A percentile compares a stretch with the other conserved stretches of the same genome.
Conservation (phyloP, 176 grass and related monocot genomes). For the Cocos nucifera region DNA sequence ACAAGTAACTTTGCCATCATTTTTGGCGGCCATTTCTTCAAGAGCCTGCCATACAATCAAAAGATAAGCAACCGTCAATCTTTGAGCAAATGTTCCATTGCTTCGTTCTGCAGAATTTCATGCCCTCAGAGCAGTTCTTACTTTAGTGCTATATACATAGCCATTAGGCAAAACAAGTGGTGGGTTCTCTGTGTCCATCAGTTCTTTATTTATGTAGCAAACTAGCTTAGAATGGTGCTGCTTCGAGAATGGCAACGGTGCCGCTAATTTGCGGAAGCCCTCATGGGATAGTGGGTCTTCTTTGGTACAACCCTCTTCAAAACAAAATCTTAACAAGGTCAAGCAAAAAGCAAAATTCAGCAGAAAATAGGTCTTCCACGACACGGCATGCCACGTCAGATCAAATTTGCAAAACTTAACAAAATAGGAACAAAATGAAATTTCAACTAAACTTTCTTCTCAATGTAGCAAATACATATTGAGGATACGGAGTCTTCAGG, state of each 20-base stretch:
- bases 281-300: slow-evolving; percentile 79
- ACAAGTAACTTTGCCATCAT: slow-evolving; percentile 70
- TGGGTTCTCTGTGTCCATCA: slow-evolving; percentile 95
- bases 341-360: slow-evolving; percentile 29
- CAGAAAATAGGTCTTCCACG: too few species aligned
- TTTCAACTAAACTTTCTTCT: too few species aligned
- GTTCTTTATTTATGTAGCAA: slow-evolving; percentile 89
- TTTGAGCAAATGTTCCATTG: neutral
- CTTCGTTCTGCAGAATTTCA: too few species aligned
- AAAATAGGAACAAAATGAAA: too few species aligned
- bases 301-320: slow-evolving; percentile 63
- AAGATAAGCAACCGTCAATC: neutral
- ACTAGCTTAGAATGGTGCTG: slow-evolving; percentile 92
- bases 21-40: slow-evolving; percentile 85
- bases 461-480: neutral
- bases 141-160: slow-evolving; percentile 89
- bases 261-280: slow-evolving; percentile 74
- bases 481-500: slow-evolving; percentile 83
- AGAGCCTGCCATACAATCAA: slow-evolving; percentile 50
- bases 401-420: too few species aligned
- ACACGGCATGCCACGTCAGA: too few species aligned
- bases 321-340: slow-evolving; percentile 59
- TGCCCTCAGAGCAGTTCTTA: slow-evolving; percentile 7
- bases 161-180: slow-evolving; percentile 89
- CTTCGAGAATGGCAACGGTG: slow-evolving; percentile 72